Percentiles rank a stretch among this genome's conserved stretches.
phyloP scores from a whole-genome alignment of 1,284 basidiomycete genomes.

The Mycena citricolor region DNA sequence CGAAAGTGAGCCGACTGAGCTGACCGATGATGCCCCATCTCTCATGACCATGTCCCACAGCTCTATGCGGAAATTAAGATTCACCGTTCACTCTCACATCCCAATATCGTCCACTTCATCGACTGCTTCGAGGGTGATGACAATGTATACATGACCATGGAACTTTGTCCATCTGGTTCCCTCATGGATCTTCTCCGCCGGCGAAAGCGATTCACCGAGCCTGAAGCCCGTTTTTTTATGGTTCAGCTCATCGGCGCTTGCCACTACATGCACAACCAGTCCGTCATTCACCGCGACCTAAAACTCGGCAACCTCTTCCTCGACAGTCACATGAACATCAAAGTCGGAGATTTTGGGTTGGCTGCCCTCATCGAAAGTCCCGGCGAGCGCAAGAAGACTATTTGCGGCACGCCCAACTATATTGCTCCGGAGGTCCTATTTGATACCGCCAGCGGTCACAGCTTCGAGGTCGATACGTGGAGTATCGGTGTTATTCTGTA shows the following conservation, averaged over 20 bases:
- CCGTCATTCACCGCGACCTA: conserved; percentile 95
- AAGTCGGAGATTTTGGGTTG: conserved; percentile 96
- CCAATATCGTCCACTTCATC: conserved; percentile 90
- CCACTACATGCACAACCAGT: conserved; percentile 94
- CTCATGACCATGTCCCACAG: conserved; percentile 33
- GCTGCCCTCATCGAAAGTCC: conserved; percentile 96
- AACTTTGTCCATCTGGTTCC: conserved; percentile 87
- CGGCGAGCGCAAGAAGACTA: conserved; percentile 97
- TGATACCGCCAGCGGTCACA: conserved; percentile 93
- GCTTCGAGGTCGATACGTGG: conserved; percentile 99
- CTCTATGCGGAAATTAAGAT: conserved; percentile 99
- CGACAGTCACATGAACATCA: conserved; percentile 90
- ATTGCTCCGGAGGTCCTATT: conserved; percentile 98
- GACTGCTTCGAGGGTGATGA: conserved; percentile 96
- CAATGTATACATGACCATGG: conserved; percentile 97
- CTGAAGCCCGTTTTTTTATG: conserved; percentile 91
- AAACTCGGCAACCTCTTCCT: conserved; percentile 97
- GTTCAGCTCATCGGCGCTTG: conserved; percentile 95
- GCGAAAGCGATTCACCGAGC: conserved; percentile 87
- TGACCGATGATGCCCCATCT: background rate
- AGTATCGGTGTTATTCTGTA: conserved; percentile 97
- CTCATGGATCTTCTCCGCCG: conserved; percentile 91
- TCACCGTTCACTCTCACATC: conserved; percentile 87
- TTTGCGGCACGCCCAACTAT: conserved; percentile 98
- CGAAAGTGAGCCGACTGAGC: conserved; percentile 60